A percentile compares a stretch with the other conserved stretches of the same genome.
These are phyloP conservation scores for Magnolia kwangsiensis DNA, from an alignment of 164 flowering plant species.

Conservation along the genomic window DNA sequence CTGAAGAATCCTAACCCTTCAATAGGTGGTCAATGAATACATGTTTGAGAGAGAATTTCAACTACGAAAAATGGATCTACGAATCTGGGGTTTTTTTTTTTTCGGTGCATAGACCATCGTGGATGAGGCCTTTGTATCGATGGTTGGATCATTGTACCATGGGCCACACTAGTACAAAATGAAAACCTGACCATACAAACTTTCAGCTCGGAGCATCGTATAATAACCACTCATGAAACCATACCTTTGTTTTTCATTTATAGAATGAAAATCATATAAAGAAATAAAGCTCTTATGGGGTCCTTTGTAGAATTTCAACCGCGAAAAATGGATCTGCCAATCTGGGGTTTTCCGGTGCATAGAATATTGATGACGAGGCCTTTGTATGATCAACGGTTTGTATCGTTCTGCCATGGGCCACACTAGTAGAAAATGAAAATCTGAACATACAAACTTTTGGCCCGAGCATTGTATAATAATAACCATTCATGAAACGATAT, in stretches of 20 bases:
- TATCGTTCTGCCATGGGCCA: not conserved
- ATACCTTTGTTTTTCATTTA: no score
- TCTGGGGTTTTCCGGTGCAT: not conserved
- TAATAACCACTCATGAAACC: no score
- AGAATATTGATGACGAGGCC: not conserved
- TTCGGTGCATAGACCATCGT: not conserved
- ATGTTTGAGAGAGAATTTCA: not conserved
- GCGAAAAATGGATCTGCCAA: not conserved
- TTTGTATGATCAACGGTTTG: not conserved
- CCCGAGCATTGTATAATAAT: no score
- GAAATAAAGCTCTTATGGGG: slow-evolving; percentile 12
- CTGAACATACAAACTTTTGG: no score
- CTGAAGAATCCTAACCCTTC: not conserved
- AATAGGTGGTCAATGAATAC: not conserved
- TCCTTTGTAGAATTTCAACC: not conserved
- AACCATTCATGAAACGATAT: no score
- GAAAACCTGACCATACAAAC: no score
- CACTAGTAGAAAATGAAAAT: no score
- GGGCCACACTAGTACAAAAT: not conserved
- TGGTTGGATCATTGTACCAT: not conserved
- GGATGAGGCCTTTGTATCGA: not conserved
- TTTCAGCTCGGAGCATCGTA: no score
- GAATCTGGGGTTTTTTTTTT: not conserved
- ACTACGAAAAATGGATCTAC: not conserved
- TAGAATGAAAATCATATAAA: no score